Percentiles rank a stretch among this genome's conserved stretches.
Conservation (phyloP, 495 filamentous ascomycete species). For the Cladorrhinum samala region DNA sequence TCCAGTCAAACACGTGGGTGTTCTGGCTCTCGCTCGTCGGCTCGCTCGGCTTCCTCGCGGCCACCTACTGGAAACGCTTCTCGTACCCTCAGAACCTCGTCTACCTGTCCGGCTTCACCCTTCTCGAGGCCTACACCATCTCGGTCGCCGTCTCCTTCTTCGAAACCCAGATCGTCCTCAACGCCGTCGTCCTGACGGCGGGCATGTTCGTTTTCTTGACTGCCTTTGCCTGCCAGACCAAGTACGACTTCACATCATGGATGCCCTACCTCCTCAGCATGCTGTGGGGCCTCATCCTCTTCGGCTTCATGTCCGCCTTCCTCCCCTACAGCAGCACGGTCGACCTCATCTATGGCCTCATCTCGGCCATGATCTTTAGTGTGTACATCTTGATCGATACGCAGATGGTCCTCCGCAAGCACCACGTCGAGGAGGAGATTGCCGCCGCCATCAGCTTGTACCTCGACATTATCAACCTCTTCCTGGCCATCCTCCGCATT, state of each 20-base stretch:
- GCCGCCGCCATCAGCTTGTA: slow-evolving; percentile 93
- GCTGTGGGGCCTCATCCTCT: slow-evolving; percentile 84
- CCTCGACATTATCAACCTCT: slow-evolving; percentile 93
- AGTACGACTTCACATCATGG: slow-evolving; percentile 97
- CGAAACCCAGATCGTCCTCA: slow-evolving; percentile 70
- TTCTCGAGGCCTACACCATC: slow-evolving; percentile 89
- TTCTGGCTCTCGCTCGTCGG: slow-evolving; percentile 82
- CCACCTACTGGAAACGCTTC: slow-evolving; percentile 97
- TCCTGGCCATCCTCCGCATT: slow-evolving; percentile 86
- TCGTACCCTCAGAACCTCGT: slow-evolving; percentile 92
- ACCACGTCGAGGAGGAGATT: slow-evolving; percentile 98
- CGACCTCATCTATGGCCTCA: slow-evolving; percentile 77
- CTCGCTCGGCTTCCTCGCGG: slow-evolving; percentile 70
- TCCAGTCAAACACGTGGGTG: slow-evolving; percentile 74
- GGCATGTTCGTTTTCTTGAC: slow-evolving; percentile 92
- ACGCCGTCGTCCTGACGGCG: slow-evolving; percentile 83
- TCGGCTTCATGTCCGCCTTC: slow-evolving; percentile 85
- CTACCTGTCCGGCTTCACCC: slow-evolving; percentile 87
- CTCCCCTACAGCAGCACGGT: slow-evolving; percentile 70
- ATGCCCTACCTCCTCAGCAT: slow-evolving; percentile 90
- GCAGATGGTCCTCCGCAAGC: slow-evolving; percentile 87
- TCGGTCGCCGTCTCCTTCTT: slow-evolving; percentile 88
- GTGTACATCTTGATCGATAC: slow-evolving; percentile 95
- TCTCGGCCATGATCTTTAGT: slow-evolving; percentile 81
- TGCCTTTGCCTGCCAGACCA: slow-evolving; percentile 92